phyloP scores from a whole-genome alignment of 768 basidiomycete species.

The Termitomyces sp. region DNA sequence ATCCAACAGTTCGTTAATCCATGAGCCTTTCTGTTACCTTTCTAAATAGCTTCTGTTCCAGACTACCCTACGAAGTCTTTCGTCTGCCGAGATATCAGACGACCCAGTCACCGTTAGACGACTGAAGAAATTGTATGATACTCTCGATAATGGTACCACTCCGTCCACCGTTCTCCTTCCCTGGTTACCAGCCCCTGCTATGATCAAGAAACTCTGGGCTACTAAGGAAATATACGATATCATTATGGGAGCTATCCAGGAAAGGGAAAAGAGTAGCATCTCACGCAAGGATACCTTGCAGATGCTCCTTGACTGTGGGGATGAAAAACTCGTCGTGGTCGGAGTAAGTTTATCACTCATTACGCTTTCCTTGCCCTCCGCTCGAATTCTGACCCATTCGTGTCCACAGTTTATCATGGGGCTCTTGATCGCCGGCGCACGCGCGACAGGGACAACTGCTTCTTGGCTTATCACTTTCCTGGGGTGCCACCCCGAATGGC shows the following conservation, averaged over 20 bases:
- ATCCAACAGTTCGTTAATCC: neutral
- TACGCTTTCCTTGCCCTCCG: neutral
- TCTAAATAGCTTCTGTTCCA: slow-evolving; percentile 59
- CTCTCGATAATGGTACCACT: slow-evolving; percentile 64
- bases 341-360: slow-evolving; percentile 42
- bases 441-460: slow-evolving; percentile 75
- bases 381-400: neutral
- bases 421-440: slow-evolving; percentile 71
- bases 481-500: slow-evolving; percentile 62
- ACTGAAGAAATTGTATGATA: slow-evolving; percentile 61
- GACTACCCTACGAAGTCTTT: slow-evolving; percentile 60
- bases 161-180: slow-evolving; percentile 69
- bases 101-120: slow-evolving; percentile 55
- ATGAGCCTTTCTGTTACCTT: slow-evolving; percentile 2
- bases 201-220: slow-evolving; percentile 63
- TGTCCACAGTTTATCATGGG: slow-evolving; percentile 70
- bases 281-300: slow-evolving; percentile 64
- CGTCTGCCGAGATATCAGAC: slow-evolving; percentile 65
- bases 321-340: slow-evolving; percentile 62
- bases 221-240: slow-evolving; percentile 77
- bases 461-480: slow-evolving; percentile 75
- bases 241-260: slow-evolving; percentile 47
- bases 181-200: slow-evolving; percentile 71
- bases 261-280: slow-evolving; percentile 51
- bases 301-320: slow-evolving; percentile 64